Evolutionary conservation across 1,139 yeast genomes (phyloP), one percentile per base, ranked within the genome.

Genomic region (Ogataea hybrid): DNA sequence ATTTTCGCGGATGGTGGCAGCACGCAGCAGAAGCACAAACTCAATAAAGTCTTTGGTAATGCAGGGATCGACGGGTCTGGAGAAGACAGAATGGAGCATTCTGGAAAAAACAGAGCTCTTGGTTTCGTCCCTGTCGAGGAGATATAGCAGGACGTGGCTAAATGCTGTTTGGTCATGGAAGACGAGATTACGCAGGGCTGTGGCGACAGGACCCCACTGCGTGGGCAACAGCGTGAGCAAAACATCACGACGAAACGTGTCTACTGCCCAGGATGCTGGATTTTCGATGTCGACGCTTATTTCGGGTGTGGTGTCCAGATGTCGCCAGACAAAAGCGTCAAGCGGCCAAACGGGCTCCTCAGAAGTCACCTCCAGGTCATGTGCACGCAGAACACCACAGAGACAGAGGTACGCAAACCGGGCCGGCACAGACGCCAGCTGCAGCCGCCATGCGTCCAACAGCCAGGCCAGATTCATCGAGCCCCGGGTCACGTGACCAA

Each of bases 1-100:
- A 5, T 62, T 48, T 0, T 62, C 64, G 15, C 51, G 56, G 35
- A 66, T 68, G 0, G 69, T 62, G 2, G 78, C 81, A 4, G 70
- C 54, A 43, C 86, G 61, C 1, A 82, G 54, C 14, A 70, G 46
- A 5, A 76, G 56, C 3, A 77, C 52, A 1, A 76, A 52, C 11
- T 67, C 59, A 11, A 75, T 50, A 25, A 78, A 58, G 2, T 72
- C 44, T 3, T 56, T 55, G 6, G 8, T 6, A 6, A 37, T 25
- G 5, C 6, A 18, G 18, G 4, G 12, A 15, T 18, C 36, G 3
- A 5, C 3, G 5, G 29, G 8, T 4, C 4, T 15, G 3, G 21
- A 11, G 37, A 61, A 59, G 33, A 59, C 53, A 5, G 42, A 43
- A 2, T 36, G 35, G 2, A 62, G 40, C 51, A 61, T 41, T 10